These are phyloP conservation scores for Kwoniella europaea DNA, from an alignment of 768 basidiomycete species.

Conservation along the genomic window DNA sequence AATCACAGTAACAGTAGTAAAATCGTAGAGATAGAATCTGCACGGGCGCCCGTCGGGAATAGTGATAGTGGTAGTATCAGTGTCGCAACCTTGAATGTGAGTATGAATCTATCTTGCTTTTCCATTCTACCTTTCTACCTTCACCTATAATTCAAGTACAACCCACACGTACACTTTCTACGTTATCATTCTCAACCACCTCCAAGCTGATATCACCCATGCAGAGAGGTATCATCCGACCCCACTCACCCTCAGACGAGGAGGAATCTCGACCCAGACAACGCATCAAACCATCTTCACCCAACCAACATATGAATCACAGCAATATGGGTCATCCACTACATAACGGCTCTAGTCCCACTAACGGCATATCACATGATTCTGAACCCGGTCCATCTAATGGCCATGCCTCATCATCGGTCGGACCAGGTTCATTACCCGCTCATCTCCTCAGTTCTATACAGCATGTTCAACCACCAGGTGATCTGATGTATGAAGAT, in stretches of 20 bases:
- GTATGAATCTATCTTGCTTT: conserved; percentile 2
- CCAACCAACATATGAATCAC: neutral
- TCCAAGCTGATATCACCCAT: conserved; percentile 18
- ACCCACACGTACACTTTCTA: neutral
- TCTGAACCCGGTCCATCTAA: conserved; percentile 27
- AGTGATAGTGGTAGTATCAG: neutral
- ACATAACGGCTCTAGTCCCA: conserved; percentile 21
- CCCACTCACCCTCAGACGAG: conserved; percentile 31
- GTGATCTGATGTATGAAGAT: conserved; percentile 51
- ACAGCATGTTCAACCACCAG: conserved; percentile 29
- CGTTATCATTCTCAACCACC: too few relatives aligned
- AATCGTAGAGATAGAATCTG: neutral
- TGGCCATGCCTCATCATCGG: conserved; percentile 17
- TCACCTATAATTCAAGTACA: neutral
- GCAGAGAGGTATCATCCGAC: conserved; percentile 42
- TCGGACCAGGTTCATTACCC: conserved; percentile 17
- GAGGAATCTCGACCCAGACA: conserved; percentile 25
- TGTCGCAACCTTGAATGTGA: conserved; percentile 11
- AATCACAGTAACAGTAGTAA: neutral
- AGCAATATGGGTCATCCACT: conserved; percentile 30
- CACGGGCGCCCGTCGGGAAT: neutral
- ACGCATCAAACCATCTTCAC: conserved; percentile 19
- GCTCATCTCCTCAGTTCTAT: conserved; percentile 24
- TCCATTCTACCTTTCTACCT: neutral
- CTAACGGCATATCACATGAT: conserved; percentile 8